Base-by-base conservation (phyloP, 768 basidiomycete genomes). In the Lactifluus echinatus region DNA sequence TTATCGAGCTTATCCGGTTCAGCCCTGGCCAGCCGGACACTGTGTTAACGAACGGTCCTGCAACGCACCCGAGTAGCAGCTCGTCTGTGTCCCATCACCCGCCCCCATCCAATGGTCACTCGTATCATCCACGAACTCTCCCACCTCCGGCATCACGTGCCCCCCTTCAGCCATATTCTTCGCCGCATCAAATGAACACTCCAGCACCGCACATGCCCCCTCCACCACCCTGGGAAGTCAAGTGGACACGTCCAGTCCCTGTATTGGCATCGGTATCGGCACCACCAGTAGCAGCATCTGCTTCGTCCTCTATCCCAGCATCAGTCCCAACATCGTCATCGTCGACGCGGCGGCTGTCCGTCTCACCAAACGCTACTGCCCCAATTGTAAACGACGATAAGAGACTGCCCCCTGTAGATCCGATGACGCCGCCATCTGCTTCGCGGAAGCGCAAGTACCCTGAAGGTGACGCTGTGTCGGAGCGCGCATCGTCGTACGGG, bases 1-100 rank as follows among this genome's bases (percentile, higher is more conserved):
- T 88, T 65, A 82, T 90, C 8, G 87, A 91, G 47, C 80, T 91
- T 15, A 76, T 87, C 63, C 72, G 76, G 28, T 83, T 81, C 64
- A 73, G 74, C n/a, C 79, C 81, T 28, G 82, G 80, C 1, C 75
- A 76, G 50, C 74, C 75, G 55, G 79, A 81, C 47, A 73, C 70
- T 10, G 67, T 62, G 57, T 66, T 55, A 43, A 57, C 65, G 56
- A 64, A 64, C 60, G 53, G 66, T 56, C 47, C 57, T 14, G n/a
- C 48, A 53, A 66, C 45, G 54, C 61, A 45, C 54, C 43, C 53
- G 42, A 42, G 56, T 55, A 49, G 51, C n/a, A 28, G 62, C 65
- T 44, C 69, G 67, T 49, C 66, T 64, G 17, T 61, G 52, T 19
- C 61, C 62, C 21, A 59, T 55, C 44, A 59, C 56, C 17, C 37